Percentiles rank a stretch among this genome's conserved stretches.
These are phyloP conservation scores for Leptomonas seymouri DNA, from an alignment of 208 protist genomes.

Conservation along the genomic window DNA sequence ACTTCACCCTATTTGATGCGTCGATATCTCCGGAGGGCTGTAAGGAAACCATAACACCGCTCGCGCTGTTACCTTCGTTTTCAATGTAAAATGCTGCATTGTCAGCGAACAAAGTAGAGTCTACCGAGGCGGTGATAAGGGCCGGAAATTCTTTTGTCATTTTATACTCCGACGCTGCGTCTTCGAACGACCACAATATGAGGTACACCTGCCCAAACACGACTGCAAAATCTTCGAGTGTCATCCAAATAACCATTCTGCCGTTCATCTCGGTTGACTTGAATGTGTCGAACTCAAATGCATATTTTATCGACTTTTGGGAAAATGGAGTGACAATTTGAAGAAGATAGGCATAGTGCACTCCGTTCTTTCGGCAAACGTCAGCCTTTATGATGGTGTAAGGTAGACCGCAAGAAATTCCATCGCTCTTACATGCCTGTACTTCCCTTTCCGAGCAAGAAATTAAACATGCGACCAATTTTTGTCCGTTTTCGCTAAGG, in stretches of 20 bases:
- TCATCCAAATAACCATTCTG: conserved; percentile 61
- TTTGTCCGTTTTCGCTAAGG: conserved; percentile 24
- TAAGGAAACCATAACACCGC: conserved; percentile 49
- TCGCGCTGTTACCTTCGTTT: conserved; percentile 33
- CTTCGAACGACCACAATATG: conserved; percentile 63
- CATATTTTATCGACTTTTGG: conserved; percentile 6
- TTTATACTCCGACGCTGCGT: conserved; percentile 44
- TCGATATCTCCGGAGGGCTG: background rate
- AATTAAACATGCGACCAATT: conserved; percentile 17
- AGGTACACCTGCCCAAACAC: conserved; percentile 49
- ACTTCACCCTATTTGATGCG: conserved; percentile 11
- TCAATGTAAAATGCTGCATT: conserved; percentile 63
- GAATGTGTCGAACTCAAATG: conserved; percentile 19
- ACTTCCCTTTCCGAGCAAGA: conserved; percentile 18
- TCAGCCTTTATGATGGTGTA: conserved; percentile 27
- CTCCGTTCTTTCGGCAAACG: conserved; percentile 27
- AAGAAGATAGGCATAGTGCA: conserved; percentile 31
- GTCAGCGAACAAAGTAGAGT: conserved; percentile 46
- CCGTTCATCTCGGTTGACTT: conserved; percentile 18
- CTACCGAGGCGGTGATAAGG: conserved; percentile 12
- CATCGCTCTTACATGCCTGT: conserved; percentile 19
- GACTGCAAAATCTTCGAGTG: conserved; percentile 59
- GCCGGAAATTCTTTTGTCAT: conserved; percentile 29
- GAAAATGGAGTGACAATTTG: conserved; percentile 21
- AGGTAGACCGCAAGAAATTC: conserved; percentile 23